Conservation (phyloP, 2,329 filamentous ascomycete genomes). For the Madurella fahalii region DNA sequence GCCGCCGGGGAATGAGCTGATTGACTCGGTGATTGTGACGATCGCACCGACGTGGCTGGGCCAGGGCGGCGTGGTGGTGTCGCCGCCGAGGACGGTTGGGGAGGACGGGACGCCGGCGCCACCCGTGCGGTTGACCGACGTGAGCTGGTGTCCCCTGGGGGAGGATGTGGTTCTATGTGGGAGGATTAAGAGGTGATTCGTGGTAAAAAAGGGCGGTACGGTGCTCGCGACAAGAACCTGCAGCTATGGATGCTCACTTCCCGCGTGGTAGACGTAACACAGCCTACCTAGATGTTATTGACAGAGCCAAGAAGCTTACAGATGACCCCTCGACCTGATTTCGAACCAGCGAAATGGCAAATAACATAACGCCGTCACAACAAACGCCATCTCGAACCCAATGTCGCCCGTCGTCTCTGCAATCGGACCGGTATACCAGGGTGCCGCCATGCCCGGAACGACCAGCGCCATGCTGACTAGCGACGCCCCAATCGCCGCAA, state of each 20-base stretch:
- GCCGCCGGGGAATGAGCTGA: constrained; percentile 53
- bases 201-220: neutral
- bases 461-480: constrained; percentile 48
- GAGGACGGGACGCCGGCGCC: constrained; percentile 50
- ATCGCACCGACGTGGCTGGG: constrained; percentile 91
- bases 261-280: too few relatives aligned
- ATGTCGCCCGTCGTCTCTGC: constrained; percentile 59
- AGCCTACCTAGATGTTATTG: neutral
- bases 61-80: constrained; percentile 72
- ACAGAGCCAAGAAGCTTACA: constrained; percentile 19
- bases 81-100: constrained; percentile 56
- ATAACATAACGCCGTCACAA: constrained; percentile 45
- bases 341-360: constrained; percentile 45
- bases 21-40: constrained; percentile 76
- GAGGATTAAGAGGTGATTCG: constrained; percentile 28
- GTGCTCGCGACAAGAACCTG: neutral
- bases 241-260: neutral
- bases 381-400: constrained; percentile 61
- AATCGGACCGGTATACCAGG: constrained; percentile 59
- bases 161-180: constrained; percentile 82
- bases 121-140: constrained; percentile 61
- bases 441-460: constrained; percentile 57
- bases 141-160: constrained; percentile 73
- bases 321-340: constrained; percentile 30
- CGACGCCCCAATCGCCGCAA: constrained; percentile 45